Conservation (phyloP, 73 alveolate species). For the Tetrahymena borealis region DNA sequence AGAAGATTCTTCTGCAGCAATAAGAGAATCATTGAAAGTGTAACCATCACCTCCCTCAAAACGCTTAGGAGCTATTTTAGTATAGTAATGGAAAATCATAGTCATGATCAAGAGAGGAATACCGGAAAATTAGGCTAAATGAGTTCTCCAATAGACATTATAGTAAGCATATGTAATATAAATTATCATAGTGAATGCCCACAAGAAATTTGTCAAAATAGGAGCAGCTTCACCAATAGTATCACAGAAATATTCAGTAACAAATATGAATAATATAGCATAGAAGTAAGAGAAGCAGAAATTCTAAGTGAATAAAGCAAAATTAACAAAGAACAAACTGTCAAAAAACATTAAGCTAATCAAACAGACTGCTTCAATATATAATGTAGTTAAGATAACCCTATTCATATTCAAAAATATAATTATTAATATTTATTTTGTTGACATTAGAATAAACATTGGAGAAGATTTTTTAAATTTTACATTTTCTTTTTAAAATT, state of each 20-base stretch:
- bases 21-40: not conserved
- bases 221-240: not conserved
- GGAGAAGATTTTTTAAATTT: no score
- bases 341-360: not conserved
- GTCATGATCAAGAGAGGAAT: not conserved
- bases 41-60: not conserved
- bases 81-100: not conserved
- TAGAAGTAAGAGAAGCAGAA: not conserved
- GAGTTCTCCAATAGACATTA: not conserved
- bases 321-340: not conserved
- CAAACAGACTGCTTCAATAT: not conserved
- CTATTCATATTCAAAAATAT: not conserved
- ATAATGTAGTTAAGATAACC: not conserved
- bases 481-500: no score
- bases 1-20: not conserved
- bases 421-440: not conserved
- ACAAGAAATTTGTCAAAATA: not conserved
- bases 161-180: not conserved
- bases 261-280: not conserved
- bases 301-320: not conserved
- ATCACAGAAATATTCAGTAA: not conserved
- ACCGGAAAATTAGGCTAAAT: not conserved
- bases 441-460: no score
- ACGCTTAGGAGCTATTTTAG: not conserved
- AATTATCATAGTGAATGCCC: not conserved